Conservation (phyloP, 2,329 filamentous ascomycete species). For the Stemphylium beticola region DNA sequence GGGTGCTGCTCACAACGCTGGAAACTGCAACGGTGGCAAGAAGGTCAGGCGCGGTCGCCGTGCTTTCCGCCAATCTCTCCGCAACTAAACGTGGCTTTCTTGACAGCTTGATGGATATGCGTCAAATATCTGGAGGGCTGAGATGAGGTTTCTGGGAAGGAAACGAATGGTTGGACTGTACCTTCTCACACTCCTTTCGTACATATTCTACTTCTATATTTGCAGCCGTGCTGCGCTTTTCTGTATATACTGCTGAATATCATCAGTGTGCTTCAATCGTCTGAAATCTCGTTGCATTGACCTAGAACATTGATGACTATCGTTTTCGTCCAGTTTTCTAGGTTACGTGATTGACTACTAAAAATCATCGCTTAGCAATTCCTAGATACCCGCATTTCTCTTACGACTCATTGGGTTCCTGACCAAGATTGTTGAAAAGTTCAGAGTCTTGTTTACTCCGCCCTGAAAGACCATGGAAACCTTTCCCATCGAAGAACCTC, state of each 20-base stretch:
- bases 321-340: too few relatives aligned
- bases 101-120: not conserved
- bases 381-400: too few relatives aligned
- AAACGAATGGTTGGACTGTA: not conserved
- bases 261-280: not conserved
- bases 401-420: too few relatives aligned
- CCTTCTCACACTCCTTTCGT: not conserved
- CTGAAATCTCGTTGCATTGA: not conserved
- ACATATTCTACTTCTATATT: not conserved
- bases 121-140: not conserved
- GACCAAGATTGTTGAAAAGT: too few relatives aligned
- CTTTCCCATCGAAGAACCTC: too few relatives aligned
- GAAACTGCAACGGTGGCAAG: conserved; percentile 6
- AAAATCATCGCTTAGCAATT: too few relatives aligned
- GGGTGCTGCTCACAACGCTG: not conserved
- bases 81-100: not conserved
- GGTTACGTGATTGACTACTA: too few relatives aligned
- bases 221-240: conserved; percentile 7
- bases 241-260: conserved; percentile 2
- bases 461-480: too few relatives aligned
- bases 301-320: not conserved
- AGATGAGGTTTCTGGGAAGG: not conserved
- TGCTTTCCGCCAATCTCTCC: conserved; percentile 9
- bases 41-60: conserved; percentile 2
- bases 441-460: too few relatives aligned